Evolutionary conservation across 305 asterid genomes (phyloP).

Genomic region (Fraxinus dipetala): DNA sequence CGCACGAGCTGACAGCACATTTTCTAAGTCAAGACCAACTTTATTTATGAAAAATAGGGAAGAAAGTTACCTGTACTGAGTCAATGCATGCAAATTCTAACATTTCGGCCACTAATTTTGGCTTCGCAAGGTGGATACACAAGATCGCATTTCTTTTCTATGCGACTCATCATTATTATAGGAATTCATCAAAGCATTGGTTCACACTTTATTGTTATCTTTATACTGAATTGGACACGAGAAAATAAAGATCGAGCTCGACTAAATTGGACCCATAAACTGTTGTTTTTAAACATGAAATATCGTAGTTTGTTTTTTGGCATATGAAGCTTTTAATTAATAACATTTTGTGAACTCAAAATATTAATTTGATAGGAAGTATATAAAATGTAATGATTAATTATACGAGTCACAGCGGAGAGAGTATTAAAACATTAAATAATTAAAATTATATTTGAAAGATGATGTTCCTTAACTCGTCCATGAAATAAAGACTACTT

Average conservation of each 20-base stretch:
- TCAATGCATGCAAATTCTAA: conserved; percentile 24
- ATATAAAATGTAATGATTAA: no score
- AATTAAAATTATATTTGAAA: no score
- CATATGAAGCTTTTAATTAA: background rate
- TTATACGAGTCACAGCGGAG: background rate
- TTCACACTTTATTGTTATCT: conserved; percentile 7
- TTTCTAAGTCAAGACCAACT: background rate
- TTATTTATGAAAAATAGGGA: background rate
- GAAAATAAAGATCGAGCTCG: background rate
- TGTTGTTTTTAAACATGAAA: background rate
- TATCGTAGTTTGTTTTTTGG: background rate
- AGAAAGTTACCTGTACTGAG: background rate
- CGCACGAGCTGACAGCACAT: background rate
- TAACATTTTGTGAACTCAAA: background rate
- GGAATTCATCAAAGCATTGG: background rate
- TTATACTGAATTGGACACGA: background rate
- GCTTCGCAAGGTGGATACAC: background rate
- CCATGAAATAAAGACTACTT: background rate
- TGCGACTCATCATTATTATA: conserved; percentile 19
- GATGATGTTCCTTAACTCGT: background rate
- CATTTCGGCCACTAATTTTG: conserved; percentile 32
- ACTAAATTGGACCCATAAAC: background rate
- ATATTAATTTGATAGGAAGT: no score
- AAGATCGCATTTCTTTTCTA: background rate
- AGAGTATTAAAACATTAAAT: background rate